phyloP scores from a whole-genome alignment of 2,329 filamentous ascomycete species.

The Penicillium sp. region DNA sequence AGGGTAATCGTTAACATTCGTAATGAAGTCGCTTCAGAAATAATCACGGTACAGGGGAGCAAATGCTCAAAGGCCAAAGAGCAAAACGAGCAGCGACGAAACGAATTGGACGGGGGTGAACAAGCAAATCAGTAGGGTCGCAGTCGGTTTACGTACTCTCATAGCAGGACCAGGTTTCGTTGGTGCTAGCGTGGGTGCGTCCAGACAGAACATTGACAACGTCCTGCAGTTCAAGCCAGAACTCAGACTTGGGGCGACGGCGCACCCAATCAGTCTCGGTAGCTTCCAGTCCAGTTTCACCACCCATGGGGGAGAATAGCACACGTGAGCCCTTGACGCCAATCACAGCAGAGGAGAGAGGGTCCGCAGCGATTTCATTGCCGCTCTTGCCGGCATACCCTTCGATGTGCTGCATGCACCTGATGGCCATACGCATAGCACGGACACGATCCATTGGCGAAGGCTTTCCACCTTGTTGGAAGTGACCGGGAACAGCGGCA shows the following conservation, averaged over 20 bases:
- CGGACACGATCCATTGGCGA: slow-evolving; percentile 95
- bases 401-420: slow-evolving; percentile 91
- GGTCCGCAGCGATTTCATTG: slow-evolving; percentile 69
- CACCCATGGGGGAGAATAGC: slow-evolving; percentile 76
- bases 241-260: slow-evolving; percentile 76
- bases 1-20: slow-evolving; percentile 18
- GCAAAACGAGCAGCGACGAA: background rate
- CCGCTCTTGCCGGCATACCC: slow-evolving; percentile 65
- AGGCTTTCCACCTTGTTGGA: slow-evolving; percentile 89
- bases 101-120: background rate
- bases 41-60: background rate
- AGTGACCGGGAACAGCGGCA: slow-evolving; percentile 88
- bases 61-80: background rate
- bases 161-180: slow-evolving; percentile 32
- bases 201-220: slow-evolving; percentile 84
- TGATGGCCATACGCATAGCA: slow-evolving; percentile 87
- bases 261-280: slow-evolving; percentile 92
- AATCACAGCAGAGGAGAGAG: slow-evolving; percentile 75
- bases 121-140: slow-evolving; percentile 5
- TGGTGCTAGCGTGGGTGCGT: slow-evolving; percentile 50
- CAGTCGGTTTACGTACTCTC: slow-evolving; percentile 29
- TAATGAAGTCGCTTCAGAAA: background rate
- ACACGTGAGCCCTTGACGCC: slow-evolving; percentile 89
- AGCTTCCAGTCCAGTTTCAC: slow-evolving; percentile 66
- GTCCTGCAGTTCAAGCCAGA: slow-evolving; percentile 78